Evolutionary conservation across 129 eudicot genomes (phyloP), one percentile per base, ranked within the genome.

Genomic region (Deinandra increscens): DNA sequence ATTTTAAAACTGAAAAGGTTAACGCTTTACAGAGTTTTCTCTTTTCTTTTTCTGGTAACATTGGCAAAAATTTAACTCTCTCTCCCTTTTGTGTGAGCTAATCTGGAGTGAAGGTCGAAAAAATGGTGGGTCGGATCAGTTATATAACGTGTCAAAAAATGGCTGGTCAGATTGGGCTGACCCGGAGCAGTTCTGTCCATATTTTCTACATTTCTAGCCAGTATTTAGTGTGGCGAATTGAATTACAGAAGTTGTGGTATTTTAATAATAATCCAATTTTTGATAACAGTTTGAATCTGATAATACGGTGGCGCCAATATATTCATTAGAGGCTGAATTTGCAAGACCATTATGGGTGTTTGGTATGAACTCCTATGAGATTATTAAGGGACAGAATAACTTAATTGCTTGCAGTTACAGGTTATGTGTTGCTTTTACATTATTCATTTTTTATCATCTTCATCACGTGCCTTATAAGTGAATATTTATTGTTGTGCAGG

Each of bases 371-470:
- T 89, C 98, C 5, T 92, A 89, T 74, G 96, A 88, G 49, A 76
- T 92, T 63, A 43, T 92, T 29, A 72, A 81, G 59, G 78, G 71
- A 68, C 84, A 86, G 23, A 81, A 79, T 61, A 78, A 73, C 74
- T 81, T 92, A 68, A 83, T 92, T 84, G 96, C 90, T 83, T 92
- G 98, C 83, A 81, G 51, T 70, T 92, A 88, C 84, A 92, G 98
- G 98, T 89, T 54, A 74, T 39, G 55, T 66, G 51, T 56, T 38
- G 54, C 45, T 76, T 51, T 78, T 29, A 10, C 9, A 46, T 61
- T 26, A 45, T 4, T 50, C 34, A 0, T 7, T 26, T 66, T 42
- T 56, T 26, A 58, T 26, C 39, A 19, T 58, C 36, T 39, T 54
- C 48, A 73, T 51, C 74, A 9, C 29, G 6, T 68, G 29, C 37